Evolutionary conservation across 164 flowering plant species (phyloP), one percentile per base, ranked within the genome.

Genomic region (Piper longum): DNA sequence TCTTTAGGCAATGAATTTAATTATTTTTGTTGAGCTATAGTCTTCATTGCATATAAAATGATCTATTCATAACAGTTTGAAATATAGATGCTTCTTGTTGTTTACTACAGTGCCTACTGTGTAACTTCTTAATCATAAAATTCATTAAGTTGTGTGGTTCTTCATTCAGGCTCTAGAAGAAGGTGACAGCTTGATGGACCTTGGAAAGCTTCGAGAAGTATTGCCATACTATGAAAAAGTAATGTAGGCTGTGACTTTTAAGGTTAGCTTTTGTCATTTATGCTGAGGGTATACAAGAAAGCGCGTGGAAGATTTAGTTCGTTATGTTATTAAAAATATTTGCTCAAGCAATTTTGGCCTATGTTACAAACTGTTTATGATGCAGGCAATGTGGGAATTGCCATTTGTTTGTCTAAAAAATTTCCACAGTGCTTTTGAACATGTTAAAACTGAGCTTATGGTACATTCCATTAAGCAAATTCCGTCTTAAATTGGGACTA

Each of bases 161-260:
- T 17, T 17, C 42, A 61, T 60, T 43, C 75, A 89, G 96, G 88
- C 85, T 63, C 63, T 92, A 74, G 77, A 79, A 59, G 88, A 86
- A 64, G 96, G 96, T 62, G 85, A 86, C 64, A 58, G 71, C 12
- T 75, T 87, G 74, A 92, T 92, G 96, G 83, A 86, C 69, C 66
- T 64, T 51, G 98, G 98, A 64, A 85, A 77, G 72, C 91, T 92
- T 60, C 79, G 79, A 72, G 86, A 85, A 65, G 98, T 96, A 64
- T 68, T 87, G 60, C 86, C 89, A 4, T 89, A 69, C 69, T 92
- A 82, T 68, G 84, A 89, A 62, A 74, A 75, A 68, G 85, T 92
- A 16, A 92, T 92, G 96, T 72, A 83, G 42, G 79, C 85, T 41
- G 61, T 92, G 76, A 59, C 72, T 14, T 87, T 86, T 72, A 75